Evolutionary conservation across 495 filamentous ascomycete genomes (phyloP).

Genomic region (Penicillium maclennaniae): DNA sequence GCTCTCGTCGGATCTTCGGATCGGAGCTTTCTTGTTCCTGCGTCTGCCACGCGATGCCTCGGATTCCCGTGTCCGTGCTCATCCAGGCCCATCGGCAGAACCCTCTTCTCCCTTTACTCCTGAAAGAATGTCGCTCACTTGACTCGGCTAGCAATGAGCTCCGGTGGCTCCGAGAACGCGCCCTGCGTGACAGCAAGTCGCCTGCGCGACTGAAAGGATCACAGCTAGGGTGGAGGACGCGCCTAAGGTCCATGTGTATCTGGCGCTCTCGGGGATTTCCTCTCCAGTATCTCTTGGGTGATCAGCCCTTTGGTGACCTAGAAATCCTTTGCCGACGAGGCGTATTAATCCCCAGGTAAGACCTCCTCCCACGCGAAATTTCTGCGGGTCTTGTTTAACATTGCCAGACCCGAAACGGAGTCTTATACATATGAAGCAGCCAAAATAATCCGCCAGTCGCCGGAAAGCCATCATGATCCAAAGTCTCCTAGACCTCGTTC

Average conservation of each 20-base stretch:
- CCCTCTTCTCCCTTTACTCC: slow-evolving; percentile 60
- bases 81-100: slow-evolving; percentile 52
- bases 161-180: slow-evolving; percentile 77
- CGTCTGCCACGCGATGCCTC: slow-evolving; percentile 59
- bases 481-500: background rate
- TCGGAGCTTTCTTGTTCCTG: background rate
- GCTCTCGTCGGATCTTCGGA: slow-evolving; percentile 1
- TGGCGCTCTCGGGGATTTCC: slow-evolving; percentile 64
- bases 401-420: slow-evolving; percentile 67
- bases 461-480: background rate
- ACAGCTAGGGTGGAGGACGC: slow-evolving; percentile 22
- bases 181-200: slow-evolving; percentile 20
- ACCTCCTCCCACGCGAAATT: background rate
- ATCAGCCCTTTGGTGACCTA: slow-evolving; percentile 81
- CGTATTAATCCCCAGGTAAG: slow-evolving; percentile 79
- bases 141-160: slow-evolving; percentile 70
- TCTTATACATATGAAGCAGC: slow-evolving; percentile 58
- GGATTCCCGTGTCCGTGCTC: slow-evolving; percentile 59
- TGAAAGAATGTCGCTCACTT: slow-evolving; percentile 66
- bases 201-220: slow-evolving; percentile 3
- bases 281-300: slow-evolving; percentile 85
- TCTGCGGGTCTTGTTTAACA: slow-evolving; percentile 2
- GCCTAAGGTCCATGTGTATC: slow-evolving; percentile 49
- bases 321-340: slow-evolving; percentile 71
- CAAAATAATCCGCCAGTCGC: slow-evolving; percentile 31